A percentile compares a stretch with the other conserved stretches of the same genome.
Evolutionary conservation across 495 filamentous ascomycete species (phyloP).

Genomic region (Aspergillus campestris): DNA sequence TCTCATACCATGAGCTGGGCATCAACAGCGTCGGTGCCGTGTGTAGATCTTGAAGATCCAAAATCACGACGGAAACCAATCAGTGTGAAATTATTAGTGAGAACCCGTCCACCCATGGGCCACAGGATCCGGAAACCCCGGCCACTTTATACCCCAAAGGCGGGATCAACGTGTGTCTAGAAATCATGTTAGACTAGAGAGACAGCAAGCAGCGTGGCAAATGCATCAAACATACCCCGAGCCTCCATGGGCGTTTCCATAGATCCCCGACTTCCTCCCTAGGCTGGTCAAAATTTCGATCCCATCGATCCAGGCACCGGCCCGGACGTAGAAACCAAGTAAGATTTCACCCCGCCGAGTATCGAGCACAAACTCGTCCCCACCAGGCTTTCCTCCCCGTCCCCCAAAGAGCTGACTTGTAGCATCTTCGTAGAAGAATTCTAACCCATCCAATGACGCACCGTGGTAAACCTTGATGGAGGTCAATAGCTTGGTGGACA

Average conservation of each 20-base stretch:
- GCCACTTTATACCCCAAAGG: slow-evolving; percentile 84
- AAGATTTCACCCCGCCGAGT: slow-evolving; percentile 78
- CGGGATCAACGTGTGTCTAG: slow-evolving; percentile 79
- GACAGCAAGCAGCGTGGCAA: background rate
- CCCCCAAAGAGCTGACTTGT: slow-evolving; percentile 88
- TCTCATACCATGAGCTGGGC: too few relatives aligned
- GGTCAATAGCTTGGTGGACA: slow-evolving; percentile 64
- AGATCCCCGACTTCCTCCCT: slow-evolving; percentile 76
- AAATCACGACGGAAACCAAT: slow-evolving; percentile 1
- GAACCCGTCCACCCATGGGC: slow-evolving; percentile 80
- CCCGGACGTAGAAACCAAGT: slow-evolving; percentile 76
- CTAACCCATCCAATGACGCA: slow-evolving; percentile 70
- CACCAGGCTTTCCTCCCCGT: slow-evolving; percentile 63
- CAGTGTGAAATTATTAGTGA: slow-evolving; percentile 72
- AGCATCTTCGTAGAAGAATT: slow-evolving; percentile 87
- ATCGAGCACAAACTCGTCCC: slow-evolving; percentile 74
- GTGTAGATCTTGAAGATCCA: too few relatives aligned
- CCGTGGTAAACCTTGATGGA: slow-evolving; percentile 74
- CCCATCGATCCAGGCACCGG: slow-evolving; percentile 80
- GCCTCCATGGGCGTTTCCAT: slow-evolving; percentile 74
- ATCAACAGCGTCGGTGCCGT: too few relatives aligned
- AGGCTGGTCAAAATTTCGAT: slow-evolving; percentile 85
- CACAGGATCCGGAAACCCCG: slow-evolving; percentile 77
- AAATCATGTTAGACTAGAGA: slow-evolving; percentile 10
- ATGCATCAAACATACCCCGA: slow-evolving; percentile 54